These are phyloP conservation scores for Oryza brachyantha DNA, from an alignment of 176 grass and related monocot genomes.

Conservation along the genomic window DNA sequence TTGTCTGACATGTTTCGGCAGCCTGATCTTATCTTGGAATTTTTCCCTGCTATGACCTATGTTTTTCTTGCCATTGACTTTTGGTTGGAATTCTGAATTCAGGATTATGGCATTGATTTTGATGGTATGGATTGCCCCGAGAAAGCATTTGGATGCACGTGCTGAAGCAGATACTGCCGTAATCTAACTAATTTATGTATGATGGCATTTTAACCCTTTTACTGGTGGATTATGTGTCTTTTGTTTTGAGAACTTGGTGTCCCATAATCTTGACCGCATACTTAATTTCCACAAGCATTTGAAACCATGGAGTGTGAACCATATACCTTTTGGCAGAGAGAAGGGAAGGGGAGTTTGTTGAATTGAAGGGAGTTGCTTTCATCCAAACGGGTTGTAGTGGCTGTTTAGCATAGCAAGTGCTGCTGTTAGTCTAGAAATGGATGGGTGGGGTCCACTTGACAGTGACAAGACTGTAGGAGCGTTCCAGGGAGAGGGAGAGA, in stretches of 20 bases:
- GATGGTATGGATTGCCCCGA: neutral
- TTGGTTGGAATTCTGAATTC: conserved; percentile 7
- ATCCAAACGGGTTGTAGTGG: too few relatives aligned
- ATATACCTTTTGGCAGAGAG: conserved; percentile 28
- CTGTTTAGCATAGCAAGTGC: neutral
- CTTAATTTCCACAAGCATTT: neutral
- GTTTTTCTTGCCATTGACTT: neutral
- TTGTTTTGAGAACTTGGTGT: neutral
- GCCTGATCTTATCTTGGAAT: neutral
- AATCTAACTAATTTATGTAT: conserved; percentile 27
- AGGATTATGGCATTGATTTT: conserved; percentile 46
- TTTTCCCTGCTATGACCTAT: neutral
- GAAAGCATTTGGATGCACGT: conserved; percentile 39
- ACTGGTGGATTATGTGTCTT: neutral
- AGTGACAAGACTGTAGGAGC: too few relatives aligned
- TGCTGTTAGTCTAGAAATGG: neutral
- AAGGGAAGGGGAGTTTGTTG: too few relatives aligned
- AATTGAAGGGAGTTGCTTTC: neutral
- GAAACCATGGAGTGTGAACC: neutral
- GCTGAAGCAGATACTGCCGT: conserved; percentile 31
- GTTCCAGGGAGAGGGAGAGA: neutral
- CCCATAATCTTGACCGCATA: too few relatives aligned
- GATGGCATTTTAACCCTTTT: neutral
- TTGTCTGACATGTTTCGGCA: neutral
- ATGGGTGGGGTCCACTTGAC: neutral